phyloP scores from a whole-genome alignment of 164 flowering plant genomes.

The Brasenia schreberi region DNA sequence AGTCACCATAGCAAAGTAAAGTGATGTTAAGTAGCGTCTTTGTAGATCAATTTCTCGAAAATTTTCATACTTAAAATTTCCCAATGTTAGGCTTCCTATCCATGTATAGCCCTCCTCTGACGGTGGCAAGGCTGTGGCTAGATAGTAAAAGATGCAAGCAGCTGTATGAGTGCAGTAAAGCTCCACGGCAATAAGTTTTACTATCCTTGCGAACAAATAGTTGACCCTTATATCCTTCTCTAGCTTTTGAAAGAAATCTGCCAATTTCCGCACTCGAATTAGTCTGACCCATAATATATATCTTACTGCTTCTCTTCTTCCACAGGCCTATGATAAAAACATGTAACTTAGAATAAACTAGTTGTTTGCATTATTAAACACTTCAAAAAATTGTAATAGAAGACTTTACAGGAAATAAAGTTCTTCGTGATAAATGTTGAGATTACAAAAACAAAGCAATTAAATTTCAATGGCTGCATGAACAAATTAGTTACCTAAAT shows the following conservation, averaged over 20 bases:
- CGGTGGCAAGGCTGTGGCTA: constrained; percentile 60
- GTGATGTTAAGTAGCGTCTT: constrained; percentile 39
- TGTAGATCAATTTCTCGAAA: constrained; percentile 62
- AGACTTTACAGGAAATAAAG: not conserved
- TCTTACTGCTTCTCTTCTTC: constrained; percentile 46
- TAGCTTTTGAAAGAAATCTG: constrained; percentile 32
- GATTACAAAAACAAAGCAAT: no score
- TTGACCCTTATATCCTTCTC: constrained; percentile 69
- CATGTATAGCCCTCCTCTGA: constrained; percentile 64
- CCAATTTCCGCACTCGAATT: constrained; percentile 34
- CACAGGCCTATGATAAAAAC: constrained; percentile 21
- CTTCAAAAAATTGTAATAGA: no score
- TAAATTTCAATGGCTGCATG: no score
- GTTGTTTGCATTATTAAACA: no score
- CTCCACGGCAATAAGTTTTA: constrained; percentile 54
- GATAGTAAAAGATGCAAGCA: constrained; percentile 65
- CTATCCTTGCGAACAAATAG: constrained; percentile 52
- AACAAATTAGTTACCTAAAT: no score
- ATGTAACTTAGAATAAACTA: no score
- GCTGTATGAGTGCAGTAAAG: constrained; percentile 73
- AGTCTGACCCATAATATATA: constrained; percentile 58
- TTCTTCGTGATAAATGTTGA: not conserved
- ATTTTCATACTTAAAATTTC: constrained; percentile 46
- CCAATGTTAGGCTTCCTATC: constrained; percentile 69
- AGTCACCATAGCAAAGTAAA: constrained; percentile 16